A percentile compares a stretch with the other conserved stretches of the same genome.
Conservation (phyloP, 352 stramenopile genomes). For the Pythium insidiosum region DNA sequence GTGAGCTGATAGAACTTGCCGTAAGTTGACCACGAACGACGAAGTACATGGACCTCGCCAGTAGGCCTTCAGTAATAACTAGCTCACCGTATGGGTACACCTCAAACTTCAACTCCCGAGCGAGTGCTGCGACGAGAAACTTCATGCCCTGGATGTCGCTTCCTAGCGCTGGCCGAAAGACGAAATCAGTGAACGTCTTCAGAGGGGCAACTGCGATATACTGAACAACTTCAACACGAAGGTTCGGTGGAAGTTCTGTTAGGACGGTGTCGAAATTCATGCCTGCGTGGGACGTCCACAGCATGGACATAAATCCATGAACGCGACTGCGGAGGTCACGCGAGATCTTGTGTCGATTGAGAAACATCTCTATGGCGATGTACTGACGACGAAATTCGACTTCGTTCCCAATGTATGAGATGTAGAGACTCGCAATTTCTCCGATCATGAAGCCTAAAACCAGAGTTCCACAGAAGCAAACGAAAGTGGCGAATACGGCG, state of each 20-base stretch:
- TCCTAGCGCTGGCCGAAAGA: conserved; percentile 23
- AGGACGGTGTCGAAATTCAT: conserved; percentile 52
- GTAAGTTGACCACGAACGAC: conserved; percentile 37
- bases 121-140: conserved; percentile 6
- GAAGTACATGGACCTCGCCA: conserved; percentile 45
- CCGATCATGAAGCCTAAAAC: conserved; percentile 68
- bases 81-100: conserved; percentile 37
- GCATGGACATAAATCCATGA: conserved; percentile 34
- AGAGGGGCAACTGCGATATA: conserved; percentile 35
- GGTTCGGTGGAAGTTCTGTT: conserved; percentile 28
- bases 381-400: conserved; percentile 60
- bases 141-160: conserved; percentile 7
- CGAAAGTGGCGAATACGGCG: conserved; percentile 38
- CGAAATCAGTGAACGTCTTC: conserved; percentile 17
- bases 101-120: conserved; percentile 32
- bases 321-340: conserved; percentile 27
- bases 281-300: conserved; percentile 49
- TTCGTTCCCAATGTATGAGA: conserved; percentile 56
- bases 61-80: conserved; percentile 35
- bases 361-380: conserved; percentile 38
- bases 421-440: conserved; percentile 58
- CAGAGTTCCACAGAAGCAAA: conserved; percentile 43
- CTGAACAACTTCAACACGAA: conserved; percentile 33
- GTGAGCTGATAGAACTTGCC: conserved; percentile 3
- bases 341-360: conserved; percentile 39